Evolutionary conservation across 164 flowering plant genomes (phyloP), one percentile per base, ranked within the genome.

Genomic region (Liriodendron chinense): DNA sequence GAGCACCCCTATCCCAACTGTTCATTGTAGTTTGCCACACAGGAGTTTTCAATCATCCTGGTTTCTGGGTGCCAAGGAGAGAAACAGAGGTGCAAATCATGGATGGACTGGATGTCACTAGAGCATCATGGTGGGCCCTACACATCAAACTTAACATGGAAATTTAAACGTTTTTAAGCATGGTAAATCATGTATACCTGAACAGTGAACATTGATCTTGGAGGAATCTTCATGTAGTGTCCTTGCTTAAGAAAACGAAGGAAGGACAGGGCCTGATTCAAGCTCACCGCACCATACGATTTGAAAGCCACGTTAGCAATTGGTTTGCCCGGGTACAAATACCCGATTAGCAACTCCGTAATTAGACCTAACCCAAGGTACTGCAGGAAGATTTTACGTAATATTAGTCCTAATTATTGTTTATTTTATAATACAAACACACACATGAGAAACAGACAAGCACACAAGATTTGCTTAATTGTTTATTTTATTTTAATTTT

Each of bases 211-310:
- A 53, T 53, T 12, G 59, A 53, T 16, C 59, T 53, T 53, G 59
- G 59, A 53, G 59, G 59, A 16, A 53, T 53, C 59, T 66, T 66
- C 69, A 66, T 66, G 69, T 66, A 66, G 69, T 66, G 69, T 7
- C 69, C 22, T 18, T 72, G 59, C 20, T 53, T 53, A 53, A 53
- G 59, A 10, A 10, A 12, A 53, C 18, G 18, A 0, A 53, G 59
- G 18, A 53, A 53, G 59, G 16, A 12, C 13, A 53, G 12, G 59
- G 59, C 59, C 13, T 9, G 18, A 16, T 53, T 53, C 59, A 53
- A 16, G 12, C 59, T 53, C 59, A 53, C 18, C 1, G 18, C 18
- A 53, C 18, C 59, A 53, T 53, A 53, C 12, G 59, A 53, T 53
- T 53, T 53, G 59, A 53, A 53, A 53, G 59, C 59, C 59, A 53